Conservation (phyloP, 2,329 filamentous ascomycete species). For the Phyllosticta citriasiana region DNA sequence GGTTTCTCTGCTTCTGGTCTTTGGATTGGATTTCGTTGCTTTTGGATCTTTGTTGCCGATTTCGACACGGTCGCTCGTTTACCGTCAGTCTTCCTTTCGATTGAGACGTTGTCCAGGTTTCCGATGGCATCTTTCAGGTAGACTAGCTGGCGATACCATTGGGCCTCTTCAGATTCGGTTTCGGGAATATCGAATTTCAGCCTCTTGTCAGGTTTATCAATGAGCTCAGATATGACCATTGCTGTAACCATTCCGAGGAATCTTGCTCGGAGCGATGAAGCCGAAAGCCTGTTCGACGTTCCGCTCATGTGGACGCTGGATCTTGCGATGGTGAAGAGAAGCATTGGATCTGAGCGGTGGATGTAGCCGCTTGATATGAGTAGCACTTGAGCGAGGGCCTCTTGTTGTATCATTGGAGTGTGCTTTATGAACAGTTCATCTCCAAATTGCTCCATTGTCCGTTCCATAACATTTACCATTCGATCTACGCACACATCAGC, state of each 20-base stretch:
- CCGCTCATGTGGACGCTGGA: conserved; percentile 64
- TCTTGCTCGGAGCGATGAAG: conserved; percentile 63
- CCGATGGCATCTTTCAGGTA: conserved; percentile 55
- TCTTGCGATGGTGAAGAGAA: conserved; percentile 58
- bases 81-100: conserved; percentile 11
- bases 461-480: conserved; percentile 46
- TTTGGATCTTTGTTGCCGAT: neutral
- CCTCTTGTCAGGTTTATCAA: conserved; percentile 56
- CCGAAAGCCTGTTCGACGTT: conserved; percentile 74
- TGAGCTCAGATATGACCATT: conserved; percentile 56
- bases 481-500: neutral
- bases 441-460: conserved; percentile 63
- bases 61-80: neutral
- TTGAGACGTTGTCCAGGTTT: neutral
- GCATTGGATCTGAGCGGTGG: conserved; percentile 53
- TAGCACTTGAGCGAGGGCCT: conserved; percentile 73
- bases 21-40: neutral
- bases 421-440: conserved; percentile 83
- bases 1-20: neutral
- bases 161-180: conserved; percentile 59
- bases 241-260: conserved; percentile 85
- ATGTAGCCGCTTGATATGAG: conserved; percentile 71
- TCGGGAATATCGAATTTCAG: conserved; percentile 82
- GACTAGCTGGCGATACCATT: conserved; percentile 62
- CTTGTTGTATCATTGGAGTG: conserved; percentile 74